phyloP scores from a whole-genome alignment of 2,329 filamentous ascomycete species.

The Fusarium sarcochroum region DNA sequence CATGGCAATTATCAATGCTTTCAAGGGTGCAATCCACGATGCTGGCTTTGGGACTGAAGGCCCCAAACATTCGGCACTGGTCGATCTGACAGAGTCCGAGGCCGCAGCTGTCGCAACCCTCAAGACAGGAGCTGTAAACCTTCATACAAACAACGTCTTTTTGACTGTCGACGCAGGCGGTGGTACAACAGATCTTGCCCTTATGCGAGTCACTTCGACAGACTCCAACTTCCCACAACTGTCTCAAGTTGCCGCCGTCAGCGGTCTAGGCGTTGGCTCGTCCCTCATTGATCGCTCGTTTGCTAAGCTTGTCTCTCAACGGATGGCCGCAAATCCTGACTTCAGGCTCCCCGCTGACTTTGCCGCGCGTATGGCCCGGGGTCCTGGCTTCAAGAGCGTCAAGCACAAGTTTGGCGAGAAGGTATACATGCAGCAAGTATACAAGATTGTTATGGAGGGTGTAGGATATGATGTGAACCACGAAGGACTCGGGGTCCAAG shows the following conservation, averaged over 20 bases:
- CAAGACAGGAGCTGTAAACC: constrained; percentile 58
- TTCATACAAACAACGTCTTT: constrained; percentile 57
- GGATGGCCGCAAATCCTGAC: constrained; percentile 55
- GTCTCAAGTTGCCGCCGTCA: constrained; percentile 56
- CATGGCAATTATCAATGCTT: constrained; percentile 64
- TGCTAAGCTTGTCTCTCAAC: constrained; percentile 54
- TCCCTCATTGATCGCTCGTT: constrained; percentile 63
- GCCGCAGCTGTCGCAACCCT: constrained; percentile 63
- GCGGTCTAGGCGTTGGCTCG: constrained; percentile 62
- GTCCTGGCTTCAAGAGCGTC: constrained; percentile 56
- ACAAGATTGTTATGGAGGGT: constrained; percentile 60
- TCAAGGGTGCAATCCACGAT: constrained; percentile 61
- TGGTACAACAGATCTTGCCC: constrained; percentile 62
- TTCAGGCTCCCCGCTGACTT: constrained; percentile 56
- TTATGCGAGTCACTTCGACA: constrained; percentile 58
- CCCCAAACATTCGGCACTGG: constrained; percentile 54
- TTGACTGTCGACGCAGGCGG: constrained; percentile 62
- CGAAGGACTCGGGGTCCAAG: constrained; percentile 55
- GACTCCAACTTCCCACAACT: constrained; percentile 49
- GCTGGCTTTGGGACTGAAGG: constrained; percentile 65
- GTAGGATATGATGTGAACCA: constrained; percentile 59
- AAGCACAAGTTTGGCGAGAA: constrained; percentile 62
- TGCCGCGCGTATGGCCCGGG: constrained; percentile 55
- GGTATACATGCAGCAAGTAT: constrained; percentile 57
- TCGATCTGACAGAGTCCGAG: constrained; percentile 64